phyloP scores from a whole-genome alignment of 176 grass and related monocot genomes.

The Olyra latifolia region DNA sequence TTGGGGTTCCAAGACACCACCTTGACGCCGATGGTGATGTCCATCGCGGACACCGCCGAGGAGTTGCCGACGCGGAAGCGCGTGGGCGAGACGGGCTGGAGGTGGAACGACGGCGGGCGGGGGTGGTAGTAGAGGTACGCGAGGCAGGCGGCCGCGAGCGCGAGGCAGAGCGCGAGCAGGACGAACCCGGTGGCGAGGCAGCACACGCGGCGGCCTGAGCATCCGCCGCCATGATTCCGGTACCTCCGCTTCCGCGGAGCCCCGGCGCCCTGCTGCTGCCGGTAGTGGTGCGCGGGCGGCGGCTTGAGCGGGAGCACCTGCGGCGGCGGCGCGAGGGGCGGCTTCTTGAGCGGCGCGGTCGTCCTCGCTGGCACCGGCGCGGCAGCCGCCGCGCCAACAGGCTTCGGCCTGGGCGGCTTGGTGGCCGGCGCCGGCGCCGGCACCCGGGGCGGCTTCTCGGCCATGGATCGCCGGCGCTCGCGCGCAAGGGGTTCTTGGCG shows the following conservation, averaged over 20 bases:
- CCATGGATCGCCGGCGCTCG: slow-evolving; percentile 15
- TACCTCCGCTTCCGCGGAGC: slow-evolving; percentile 4
- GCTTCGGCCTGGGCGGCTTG: slow-evolving; percentile 31
- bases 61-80: slow-evolving; percentile 44
- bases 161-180: slow-evolving; percentile 44
- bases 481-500: background rate
- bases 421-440: background rate
- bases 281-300: slow-evolving; percentile 44
- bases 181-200: slow-evolving; percentile 42
- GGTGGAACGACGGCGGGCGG: slow-evolving; percentile 65
- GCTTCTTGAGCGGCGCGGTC: slow-evolving; percentile 41
- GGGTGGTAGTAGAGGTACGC: slow-evolving; percentile 90
- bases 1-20: slow-evolving; percentile 74
- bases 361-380: background rate
- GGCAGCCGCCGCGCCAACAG: background rate
- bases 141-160: slow-evolving; percentile 53
- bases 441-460: slow-evolving; percentile 33
- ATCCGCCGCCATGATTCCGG: slow-evolving; percentile 25
- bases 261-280: background rate
- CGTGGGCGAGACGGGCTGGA: slow-evolving; percentile 50
- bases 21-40: slow-evolving; percentile 38
- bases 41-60: slow-evolving; percentile 41
- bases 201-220: slow-evolving; percentile 55
- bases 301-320: slow-evolving; percentile 51
- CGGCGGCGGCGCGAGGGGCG: slow-evolving; percentile 32